phyloP scores from a whole-genome alignment of 2,329 filamentous ascomycete species.

The Colletotrichum trifolii region DNA sequence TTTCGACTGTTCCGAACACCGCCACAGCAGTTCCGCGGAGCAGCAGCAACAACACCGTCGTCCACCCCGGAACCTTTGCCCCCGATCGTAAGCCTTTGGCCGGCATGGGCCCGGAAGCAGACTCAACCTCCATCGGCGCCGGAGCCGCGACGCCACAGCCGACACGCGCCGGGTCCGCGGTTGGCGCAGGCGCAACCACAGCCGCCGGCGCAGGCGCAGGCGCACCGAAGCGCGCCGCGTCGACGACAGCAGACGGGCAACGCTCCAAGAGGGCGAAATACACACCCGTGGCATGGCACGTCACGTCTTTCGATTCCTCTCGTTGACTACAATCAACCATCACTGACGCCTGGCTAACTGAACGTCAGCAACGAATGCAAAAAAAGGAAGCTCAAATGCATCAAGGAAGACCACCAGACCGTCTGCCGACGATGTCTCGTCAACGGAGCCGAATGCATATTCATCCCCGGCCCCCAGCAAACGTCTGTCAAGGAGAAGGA shows the following conservation, averaged over 20 bases:
- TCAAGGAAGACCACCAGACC: conserved; percentile 40
- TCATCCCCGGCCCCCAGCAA: conserved; percentile 38
- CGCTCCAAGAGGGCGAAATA: conserved; percentile 49
- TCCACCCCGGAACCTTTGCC: too few species aligned
- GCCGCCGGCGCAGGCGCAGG: too few species aligned
- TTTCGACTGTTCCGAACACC: too few species aligned
- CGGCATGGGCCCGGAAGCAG: conserved; percentile 17
- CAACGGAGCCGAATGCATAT: conserved; percentile 43
- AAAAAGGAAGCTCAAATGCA: conserved; percentile 54
- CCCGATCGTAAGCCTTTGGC: too few species aligned
- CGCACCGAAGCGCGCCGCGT: conserved; percentile 29
- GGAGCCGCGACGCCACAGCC: conserved; percentile 21
- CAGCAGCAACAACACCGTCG: too few species aligned
- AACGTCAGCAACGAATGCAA: conserved; percentile 50
- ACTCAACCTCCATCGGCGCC: not conserved
- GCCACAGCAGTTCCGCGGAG: too few species aligned
- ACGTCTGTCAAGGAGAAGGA: conserved; percentile 20
- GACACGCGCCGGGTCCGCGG: conserved; percentile 22
- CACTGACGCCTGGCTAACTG: not conserved
- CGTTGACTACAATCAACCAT: not conserved
- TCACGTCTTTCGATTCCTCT: not conserved
- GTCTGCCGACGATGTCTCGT: conserved; percentile 46
- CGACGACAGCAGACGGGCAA: conserved; percentile 19
- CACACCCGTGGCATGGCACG: conserved; percentile 51
- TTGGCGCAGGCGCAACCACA: not conserved